These are phyloP conservation scores for Phytophthora boehmeriae DNA, from an alignment of 352 stramenopile species.

Conservation along the genomic window DNA sequence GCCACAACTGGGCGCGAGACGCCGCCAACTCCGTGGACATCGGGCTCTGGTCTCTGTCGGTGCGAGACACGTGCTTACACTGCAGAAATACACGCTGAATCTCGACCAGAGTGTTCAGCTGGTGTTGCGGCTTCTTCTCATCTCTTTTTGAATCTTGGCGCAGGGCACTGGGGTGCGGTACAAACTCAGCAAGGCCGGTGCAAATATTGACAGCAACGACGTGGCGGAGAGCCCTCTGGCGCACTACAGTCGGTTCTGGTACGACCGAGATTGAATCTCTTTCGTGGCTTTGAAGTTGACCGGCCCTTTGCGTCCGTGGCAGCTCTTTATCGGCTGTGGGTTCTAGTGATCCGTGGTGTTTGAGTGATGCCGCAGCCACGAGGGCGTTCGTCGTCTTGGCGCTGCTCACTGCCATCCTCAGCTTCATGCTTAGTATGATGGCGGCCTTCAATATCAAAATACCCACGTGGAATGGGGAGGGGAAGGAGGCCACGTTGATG, in stretches of 20 bases:
- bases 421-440: constrained; percentile 63
- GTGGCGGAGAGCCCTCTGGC: constrained; percentile 32
- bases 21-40: constrained; percentile 77
- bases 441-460: constrained; percentile 59
- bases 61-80: constrained; percentile 20
- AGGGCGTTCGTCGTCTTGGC: constrained; percentile 57
- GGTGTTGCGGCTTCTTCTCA: not conserved
- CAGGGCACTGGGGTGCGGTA: constrained; percentile 77
- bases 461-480: constrained; percentile 76
- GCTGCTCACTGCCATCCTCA: constrained; percentile 57
- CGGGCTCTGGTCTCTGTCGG: constrained; percentile 69
- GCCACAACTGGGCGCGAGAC: constrained; percentile 66
- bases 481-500: constrained; percentile 61
- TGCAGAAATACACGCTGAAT: not conserved
- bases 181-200: constrained; percentile 82
- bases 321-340: constrained; percentile 46
- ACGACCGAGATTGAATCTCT: not conserved
- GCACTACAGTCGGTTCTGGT: constrained; percentile 52
- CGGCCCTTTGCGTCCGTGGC: not conserved
- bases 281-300: not conserved
- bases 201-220: constrained; percentile 42
- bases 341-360: constrained; percentile 70
- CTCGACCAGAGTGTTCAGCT: not conserved
- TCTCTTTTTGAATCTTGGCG: constrained; percentile 7
- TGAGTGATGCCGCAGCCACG: constrained; percentile 48